Percentiles rank a stretch among this genome's conserved stretches.
phyloP scores from a whole-genome alignment of 2,329 filamentous ascomycete species.

The Bipolaris cookei region DNA sequence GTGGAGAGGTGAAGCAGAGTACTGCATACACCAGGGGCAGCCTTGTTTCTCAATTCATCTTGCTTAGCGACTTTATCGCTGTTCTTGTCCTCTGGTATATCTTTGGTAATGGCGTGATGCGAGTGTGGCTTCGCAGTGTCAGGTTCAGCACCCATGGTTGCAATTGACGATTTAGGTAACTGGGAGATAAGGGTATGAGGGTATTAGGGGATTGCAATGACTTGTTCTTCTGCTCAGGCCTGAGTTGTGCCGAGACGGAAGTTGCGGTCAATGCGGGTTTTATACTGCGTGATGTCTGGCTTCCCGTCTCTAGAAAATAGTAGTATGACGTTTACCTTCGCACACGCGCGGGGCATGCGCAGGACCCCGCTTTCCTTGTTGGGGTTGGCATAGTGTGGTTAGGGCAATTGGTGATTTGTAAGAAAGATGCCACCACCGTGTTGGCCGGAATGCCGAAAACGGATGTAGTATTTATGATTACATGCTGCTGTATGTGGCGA shows the following conservation, averaged over 20 bases:
- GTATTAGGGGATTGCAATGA: neutral
- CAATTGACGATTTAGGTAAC: neutral
- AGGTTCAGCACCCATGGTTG: conserved; percentile 32
- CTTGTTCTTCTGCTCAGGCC: neutral
- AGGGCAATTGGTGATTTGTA: conserved; percentile 31
- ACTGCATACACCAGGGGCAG: conserved; percentile 52
- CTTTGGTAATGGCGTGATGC: conserved; percentile 42
- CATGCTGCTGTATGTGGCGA: neutral
- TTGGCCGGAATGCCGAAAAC: neutral
- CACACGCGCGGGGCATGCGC: conserved; percentile 18
- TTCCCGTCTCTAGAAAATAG: conserved; percentile 27
- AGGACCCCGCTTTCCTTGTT: conserved; percentile 26
- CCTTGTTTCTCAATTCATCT: conserved; percentile 49
- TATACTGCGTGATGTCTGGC: conserved; percentile 23
- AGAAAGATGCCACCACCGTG: conserved; percentile 13
- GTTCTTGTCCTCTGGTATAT: conserved; percentile 39
- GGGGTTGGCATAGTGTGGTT: conserved; percentile 7
- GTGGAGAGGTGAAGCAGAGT: neutral
- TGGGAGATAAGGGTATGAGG: neutral
- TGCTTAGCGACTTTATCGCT: conserved; percentile 12
- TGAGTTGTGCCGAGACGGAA: conserved; percentile 6
- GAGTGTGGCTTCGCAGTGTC: conserved; percentile 36
- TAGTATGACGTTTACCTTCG: conserved; percentile 26
- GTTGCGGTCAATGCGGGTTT: conserved; percentile 19
- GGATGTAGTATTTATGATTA: neutral